Conservation (phyloP, 1,284 basidiomycete genomes). For the Sanguinoderma infundibulare region DNA sequence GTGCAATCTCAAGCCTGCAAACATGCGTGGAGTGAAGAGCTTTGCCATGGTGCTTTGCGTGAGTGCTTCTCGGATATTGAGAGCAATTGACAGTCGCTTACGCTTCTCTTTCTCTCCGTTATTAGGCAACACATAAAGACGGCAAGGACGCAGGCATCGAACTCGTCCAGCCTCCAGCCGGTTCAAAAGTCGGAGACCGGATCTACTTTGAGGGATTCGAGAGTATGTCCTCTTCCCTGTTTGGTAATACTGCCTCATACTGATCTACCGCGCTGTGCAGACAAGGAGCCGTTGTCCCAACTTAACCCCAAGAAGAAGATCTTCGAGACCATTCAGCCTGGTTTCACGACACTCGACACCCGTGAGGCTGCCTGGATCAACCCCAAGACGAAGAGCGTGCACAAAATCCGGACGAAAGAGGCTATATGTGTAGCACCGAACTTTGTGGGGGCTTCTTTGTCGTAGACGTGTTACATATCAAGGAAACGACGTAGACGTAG, state of each 20-base stretch:
- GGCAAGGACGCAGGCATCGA: constrained; percentile 93
- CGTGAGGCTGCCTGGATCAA: constrained; percentile 93
- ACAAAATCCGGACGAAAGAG: constrained; percentile 85
- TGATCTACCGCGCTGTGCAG: constrained; percentile 40
- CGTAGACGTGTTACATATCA: constrained; percentile 33
- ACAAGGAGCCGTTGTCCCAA: constrained; percentile 73
- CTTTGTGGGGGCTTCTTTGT: constrained; percentile 86
- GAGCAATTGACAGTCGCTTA: too few relatives aligned
- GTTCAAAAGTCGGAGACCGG: constrained; percentile 86
- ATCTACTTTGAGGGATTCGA: constrained; percentile 95
- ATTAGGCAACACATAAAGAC: constrained; percentile 83
- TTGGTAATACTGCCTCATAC: not conserved
- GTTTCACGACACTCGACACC: constrained; percentile 86
- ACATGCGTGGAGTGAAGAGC: constrained; percentile 95
- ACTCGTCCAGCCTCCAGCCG: constrained; percentile 86
- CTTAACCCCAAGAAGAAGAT: constrained; percentile 98
- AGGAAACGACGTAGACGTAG: not conserved
- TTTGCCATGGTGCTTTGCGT: constrained; percentile 96
- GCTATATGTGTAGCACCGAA: constrained; percentile 84
- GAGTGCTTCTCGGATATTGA: constrained; percentile 31
- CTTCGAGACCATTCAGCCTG: constrained; percentile 92
- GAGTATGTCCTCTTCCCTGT: constrained; percentile 47
- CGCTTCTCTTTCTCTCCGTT: not conserved
- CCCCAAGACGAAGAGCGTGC: constrained; percentile 78
- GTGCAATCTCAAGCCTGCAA: constrained; percentile 95